Evolutionary conservation across 306 rosid species (phyloP).

Genomic region (Ziziphus jujuba): DNA sequence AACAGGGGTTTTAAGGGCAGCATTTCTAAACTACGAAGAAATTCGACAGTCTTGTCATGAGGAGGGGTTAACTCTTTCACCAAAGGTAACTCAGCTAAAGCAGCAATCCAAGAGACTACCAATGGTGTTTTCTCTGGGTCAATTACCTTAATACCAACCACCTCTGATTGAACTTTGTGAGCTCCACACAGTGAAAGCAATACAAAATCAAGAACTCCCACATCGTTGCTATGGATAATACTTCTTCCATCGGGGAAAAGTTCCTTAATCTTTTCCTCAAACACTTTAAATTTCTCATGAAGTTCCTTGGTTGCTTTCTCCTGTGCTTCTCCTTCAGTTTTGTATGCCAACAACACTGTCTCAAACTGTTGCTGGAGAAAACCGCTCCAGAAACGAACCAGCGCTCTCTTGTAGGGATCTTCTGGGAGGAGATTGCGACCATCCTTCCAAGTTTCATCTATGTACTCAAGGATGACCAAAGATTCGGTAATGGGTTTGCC

Average conservation of each 20-base stretch:
- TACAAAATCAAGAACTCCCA: constrained; percentile 30
- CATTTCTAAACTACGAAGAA: constrained; percentile 14
- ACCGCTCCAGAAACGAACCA: constrained; percentile 17
- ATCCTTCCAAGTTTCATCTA: constrained; percentile 24
- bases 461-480: constrained; percentile 20
- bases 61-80: constrained; percentile 20
- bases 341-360: neutral
- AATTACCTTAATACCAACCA: constrained; percentile 25
- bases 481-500: constrained; percentile 26
- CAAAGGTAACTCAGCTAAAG: constrained; percentile 18
- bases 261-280: constrained; percentile 32
- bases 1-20: too few relatives aligned
- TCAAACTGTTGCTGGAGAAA: constrained; percentile 26
- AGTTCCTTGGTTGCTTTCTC: constrained; percentile 22
- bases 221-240: constrained; percentile 3
- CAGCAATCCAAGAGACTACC: constrained; percentile 16
- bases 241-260: constrained; percentile 8
- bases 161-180: constrained; percentile 25
- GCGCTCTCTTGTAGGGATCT: constrained; percentile 21
- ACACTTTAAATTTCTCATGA: constrained; percentile 5
- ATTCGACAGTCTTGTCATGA: constrained; percentile 17
- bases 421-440: constrained; percentile 15
- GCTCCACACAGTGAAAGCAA: constrained; percentile 17
- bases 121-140: constrained; percentile 27
- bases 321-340: constrained; percentile 25